Evolutionary conservation across 2,329 filamentous ascomycete species (phyloP).

Genomic region (Ophiosphaerella korrae): DNA sequence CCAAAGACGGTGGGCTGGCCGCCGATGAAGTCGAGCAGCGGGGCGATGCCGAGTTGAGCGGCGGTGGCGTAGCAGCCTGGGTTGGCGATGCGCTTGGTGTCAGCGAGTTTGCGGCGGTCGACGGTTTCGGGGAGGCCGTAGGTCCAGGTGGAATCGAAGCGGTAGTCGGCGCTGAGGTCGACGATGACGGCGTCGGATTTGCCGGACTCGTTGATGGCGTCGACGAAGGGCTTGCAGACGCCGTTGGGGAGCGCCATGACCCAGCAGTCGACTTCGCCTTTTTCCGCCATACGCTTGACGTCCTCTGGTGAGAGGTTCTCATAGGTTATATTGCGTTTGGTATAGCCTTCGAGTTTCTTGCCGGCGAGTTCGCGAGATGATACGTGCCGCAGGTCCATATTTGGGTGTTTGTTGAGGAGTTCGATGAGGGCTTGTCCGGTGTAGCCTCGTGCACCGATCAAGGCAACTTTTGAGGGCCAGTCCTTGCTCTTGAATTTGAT

Average conservation of each 20-base stretch:
- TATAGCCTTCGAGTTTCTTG: conserved; percentile 85
- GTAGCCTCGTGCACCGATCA: conserved; percentile 92
- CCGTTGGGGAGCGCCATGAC: conserved; percentile 96
- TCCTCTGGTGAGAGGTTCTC: conserved; percentile 89
- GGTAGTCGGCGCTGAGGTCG: conserved; percentile 95
- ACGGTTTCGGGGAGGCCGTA: conserved; percentile 90
- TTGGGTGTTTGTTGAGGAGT: conserved; percentile 83
- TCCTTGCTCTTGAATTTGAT: conserved; percentile 86
- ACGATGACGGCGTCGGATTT: conserved; percentile 75
- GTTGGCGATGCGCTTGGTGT: conserved; percentile 83
- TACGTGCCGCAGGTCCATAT: conserved; percentile 88
- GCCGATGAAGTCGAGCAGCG: conserved; percentile 76
- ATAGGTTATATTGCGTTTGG: conserved; percentile 89
- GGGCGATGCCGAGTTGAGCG: conserved; percentile 86
- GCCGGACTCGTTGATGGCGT: conserved; percentile 77
- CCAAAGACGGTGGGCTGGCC: conserved; percentile 85
- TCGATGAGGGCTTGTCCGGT: conserved; percentile 90
- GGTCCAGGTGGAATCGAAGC: conserved; percentile 83
- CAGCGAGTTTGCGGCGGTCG: conserved; percentile 74
- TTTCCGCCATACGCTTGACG: conserved; percentile 80
- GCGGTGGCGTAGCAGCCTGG: conserved; percentile 96
- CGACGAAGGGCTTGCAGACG: conserved; percentile 91
- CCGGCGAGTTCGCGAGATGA: conserved; percentile 92
- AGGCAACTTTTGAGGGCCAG: conserved; percentile 76
- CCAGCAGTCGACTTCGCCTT: conserved; percentile 90